Evolutionary conservation across 2,329 filamentous ascomycete species (phyloP).

Genomic region (Aspergillus novoparasiticus): DNA sequence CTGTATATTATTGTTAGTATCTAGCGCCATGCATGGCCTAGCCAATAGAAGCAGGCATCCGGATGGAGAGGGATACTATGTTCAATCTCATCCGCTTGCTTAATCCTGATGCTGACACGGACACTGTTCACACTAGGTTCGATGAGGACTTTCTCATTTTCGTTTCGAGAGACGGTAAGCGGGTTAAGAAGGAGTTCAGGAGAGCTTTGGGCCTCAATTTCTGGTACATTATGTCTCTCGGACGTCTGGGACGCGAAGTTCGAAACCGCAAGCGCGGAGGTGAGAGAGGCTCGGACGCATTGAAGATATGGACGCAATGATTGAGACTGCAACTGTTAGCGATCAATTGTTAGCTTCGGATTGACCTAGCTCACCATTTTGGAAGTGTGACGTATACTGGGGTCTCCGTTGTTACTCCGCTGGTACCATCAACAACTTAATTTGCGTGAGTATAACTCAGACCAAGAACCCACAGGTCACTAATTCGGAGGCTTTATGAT

Average conservation of each 20-base stretch:
- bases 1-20: neutral
- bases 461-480: neutral
- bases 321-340: conserved; percentile 69
- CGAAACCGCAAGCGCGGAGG: conserved; percentile 86
- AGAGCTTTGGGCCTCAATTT: conserved; percentile 89
- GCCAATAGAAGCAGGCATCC: neutral
- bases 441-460: neutral
- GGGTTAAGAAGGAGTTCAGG: conserved; percentile 94
- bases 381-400: conserved; percentile 7
- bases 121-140: conserved; percentile 97
- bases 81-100: conserved; percentile 99
- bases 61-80: conserved; percentile 55
- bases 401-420: neutral
- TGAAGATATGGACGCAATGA: conserved; percentile 94
- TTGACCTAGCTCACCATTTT: conserved; percentile 31
- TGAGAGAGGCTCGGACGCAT: conserved; percentile 92
- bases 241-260: conserved; percentile 98
- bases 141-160: conserved; percentile 94
- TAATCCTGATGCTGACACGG: conserved; percentile 97
- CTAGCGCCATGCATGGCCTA: neutral
- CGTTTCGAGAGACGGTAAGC: conserved; percentile 87
- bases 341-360: conserved; percentile 1
- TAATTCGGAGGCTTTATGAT: neutral
- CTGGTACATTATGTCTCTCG: conserved; percentile 96
- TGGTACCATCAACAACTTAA: neutral